phyloP scores from a whole-genome alignment of 768 basidiomycete species.

The Russula sp. region DNA sequence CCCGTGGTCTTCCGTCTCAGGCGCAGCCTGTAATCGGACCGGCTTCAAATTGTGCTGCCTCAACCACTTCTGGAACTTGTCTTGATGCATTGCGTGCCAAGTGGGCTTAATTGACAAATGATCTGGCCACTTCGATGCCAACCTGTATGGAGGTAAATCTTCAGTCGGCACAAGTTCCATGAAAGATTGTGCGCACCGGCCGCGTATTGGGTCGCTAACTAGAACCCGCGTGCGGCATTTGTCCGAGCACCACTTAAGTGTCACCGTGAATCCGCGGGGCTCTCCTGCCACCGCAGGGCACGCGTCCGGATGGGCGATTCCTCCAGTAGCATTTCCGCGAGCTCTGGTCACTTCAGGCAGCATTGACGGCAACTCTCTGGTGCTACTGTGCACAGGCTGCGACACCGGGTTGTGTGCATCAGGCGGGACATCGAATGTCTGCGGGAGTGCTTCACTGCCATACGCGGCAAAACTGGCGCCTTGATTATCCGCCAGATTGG shows the following conservation, averaged over 20 bases:
- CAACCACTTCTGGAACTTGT: conserved; percentile 5
- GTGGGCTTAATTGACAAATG: not conserved
- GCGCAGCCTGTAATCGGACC: not conserved
- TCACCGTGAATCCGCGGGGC: not conserved
- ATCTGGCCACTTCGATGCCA: not conserved
- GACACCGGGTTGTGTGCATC: too few species aligned
- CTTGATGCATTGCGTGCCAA: not conserved
- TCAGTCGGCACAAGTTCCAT: not conserved
- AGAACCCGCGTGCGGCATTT: not conserved
- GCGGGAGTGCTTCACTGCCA: too few species aligned
- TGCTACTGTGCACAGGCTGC: too few species aligned
- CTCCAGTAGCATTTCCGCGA: too few species aligned
- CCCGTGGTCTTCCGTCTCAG: not conserved
- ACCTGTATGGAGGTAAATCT: not conserved
- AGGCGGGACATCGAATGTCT: too few species aligned
- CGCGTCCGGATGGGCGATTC: too few species aligned
- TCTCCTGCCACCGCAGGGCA: too few species aligned
- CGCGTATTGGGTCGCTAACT: not conserved
- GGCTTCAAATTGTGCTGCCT: not conserved
- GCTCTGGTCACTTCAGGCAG: too few species aligned
- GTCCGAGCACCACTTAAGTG: not conserved
- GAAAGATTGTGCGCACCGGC: not conserved
- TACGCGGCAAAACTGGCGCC: too few species aligned
- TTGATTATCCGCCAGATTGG: too few species aligned
- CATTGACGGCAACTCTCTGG: too few species aligned